Evolutionary conservation across 192 early-diverging fungal genomes (phyloP).

Genomic region (Gaertneriomyces semiglobifer): DNA sequence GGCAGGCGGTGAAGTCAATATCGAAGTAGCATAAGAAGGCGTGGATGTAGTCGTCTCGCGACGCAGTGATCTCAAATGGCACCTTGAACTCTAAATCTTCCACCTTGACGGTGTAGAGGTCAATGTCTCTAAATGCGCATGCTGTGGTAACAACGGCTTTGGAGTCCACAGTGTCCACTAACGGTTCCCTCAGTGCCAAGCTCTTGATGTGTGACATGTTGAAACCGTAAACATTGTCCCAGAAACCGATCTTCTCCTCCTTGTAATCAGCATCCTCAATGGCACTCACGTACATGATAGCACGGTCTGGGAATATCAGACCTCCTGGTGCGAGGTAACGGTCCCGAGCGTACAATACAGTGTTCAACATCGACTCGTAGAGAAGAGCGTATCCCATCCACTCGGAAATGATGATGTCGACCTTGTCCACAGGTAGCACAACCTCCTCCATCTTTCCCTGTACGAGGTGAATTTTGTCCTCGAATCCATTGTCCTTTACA

Average conservation of each 20-base stretch:
- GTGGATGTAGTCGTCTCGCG: constrained; percentile 82
- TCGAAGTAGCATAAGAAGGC: constrained; percentile 98
- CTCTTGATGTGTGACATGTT: constrained; percentile 93
- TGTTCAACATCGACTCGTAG: constrained; percentile 99
- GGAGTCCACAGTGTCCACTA: constrained; percentile 92
- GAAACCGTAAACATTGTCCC: constrained; percentile 96
- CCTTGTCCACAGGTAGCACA: constrained; percentile 84
- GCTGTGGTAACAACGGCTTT: constrained; percentile 78
- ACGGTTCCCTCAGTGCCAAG: constrained; percentile 80
- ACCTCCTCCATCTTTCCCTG: constrained; percentile 99
- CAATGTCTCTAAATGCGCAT: constrained; percentile 74
- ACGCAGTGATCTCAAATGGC: constrained; percentile 75
- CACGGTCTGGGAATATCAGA: constrained; percentile 84
- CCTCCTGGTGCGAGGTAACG: constrained; percentile 85
- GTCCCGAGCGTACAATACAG: constrained; percentile 96
- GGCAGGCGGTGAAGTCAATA: constrained; percentile 88
- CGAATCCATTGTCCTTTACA: constrained; percentile 90
- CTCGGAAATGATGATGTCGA: constrained; percentile 99
- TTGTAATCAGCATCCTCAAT: constrained; percentile 96
- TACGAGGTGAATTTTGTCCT: constrained; percentile 81
- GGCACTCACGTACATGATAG: constrained; percentile 81
- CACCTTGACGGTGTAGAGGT: constrained; percentile 83
- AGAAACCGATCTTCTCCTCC: constrained; percentile 86
- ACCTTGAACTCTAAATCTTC: constrained; percentile 80
- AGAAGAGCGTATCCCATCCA: constrained; percentile 99